These are phyloP conservation scores for Dioscorea zingiberensis DNA, from an alignment of 106 monocot species.

Conservation along the genomic window DNA sequence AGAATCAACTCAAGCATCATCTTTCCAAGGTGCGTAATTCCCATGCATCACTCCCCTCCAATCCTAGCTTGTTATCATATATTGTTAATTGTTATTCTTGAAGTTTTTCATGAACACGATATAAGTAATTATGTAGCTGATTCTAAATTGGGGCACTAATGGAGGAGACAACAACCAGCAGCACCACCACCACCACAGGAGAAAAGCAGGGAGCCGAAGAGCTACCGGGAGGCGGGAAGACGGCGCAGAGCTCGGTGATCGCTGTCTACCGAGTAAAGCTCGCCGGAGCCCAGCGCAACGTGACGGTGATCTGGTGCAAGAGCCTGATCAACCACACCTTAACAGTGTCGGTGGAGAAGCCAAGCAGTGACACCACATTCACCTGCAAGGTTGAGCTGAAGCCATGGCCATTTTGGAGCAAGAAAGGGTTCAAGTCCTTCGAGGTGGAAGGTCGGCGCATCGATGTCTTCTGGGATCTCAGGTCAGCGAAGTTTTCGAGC, in stretches of 20 bases:
- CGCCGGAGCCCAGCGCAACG: slow-evolving; percentile 16
- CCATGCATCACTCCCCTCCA: too few species aligned
- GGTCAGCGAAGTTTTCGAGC: slow-evolving; percentile 61
- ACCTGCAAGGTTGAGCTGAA: slow-evolving; percentile 76
- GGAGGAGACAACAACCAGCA: slow-evolving; percentile 18
- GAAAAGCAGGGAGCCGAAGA: slow-evolving; percentile 13
- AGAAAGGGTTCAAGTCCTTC: slow-evolving; percentile 69
- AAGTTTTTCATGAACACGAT: not conserved
- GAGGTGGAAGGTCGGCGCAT: slow-evolving; percentile 36
- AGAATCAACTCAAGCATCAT: too few species aligned
- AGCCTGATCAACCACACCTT: slow-evolving; percentile 79
- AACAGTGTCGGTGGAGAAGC: slow-evolving; percentile 40
- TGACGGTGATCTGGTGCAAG: slow-evolving; percentile 66
- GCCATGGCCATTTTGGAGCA: slow-evolving; percentile 95
- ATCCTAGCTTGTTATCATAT: too few species aligned
- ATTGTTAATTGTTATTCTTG: not conserved
- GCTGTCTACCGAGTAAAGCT: slow-evolving; percentile 52
- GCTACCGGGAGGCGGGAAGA: slow-evolving; percentile 2
- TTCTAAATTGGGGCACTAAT: slow-evolving; percentile 1
- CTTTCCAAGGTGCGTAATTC: too few species aligned
- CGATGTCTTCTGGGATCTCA: slow-evolving; percentile 83
- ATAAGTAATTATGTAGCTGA: too few species aligned
- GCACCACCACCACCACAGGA: not conserved
- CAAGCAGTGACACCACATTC: not conserved
- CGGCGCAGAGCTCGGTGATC: slow-evolving; percentile 56